Conservation (phyloP, 768 basidiomycete genomes). For the Erythrobasidium yunnanense region DNA sequence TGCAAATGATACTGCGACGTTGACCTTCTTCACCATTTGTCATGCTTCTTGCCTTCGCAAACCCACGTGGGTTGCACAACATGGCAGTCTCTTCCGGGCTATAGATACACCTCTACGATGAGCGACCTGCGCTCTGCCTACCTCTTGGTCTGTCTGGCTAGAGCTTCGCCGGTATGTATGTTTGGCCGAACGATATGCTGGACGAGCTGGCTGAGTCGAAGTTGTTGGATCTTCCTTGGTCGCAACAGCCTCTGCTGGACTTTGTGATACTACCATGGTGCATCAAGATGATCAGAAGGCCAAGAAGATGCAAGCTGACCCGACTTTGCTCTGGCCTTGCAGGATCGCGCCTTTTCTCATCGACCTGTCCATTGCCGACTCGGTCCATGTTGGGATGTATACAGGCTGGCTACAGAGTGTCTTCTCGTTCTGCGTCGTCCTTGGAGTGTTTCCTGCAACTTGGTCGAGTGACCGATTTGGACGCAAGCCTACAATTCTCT, state of each 20-base stretch:
- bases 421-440: not conserved
- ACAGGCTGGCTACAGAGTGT: not conserved
- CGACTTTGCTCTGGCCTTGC: not conserved
- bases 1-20: too few relatives aligned
- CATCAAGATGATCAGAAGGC: not conserved
- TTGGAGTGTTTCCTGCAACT: not conserved
- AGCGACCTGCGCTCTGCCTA: too few relatives aligned
- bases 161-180: too few relatives aligned
- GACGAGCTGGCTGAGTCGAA: too few relatives aligned
- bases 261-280: not conserved
- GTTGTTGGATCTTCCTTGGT: too few relatives aligned
- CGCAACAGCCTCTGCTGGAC: not conserved
- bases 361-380: not conserved
- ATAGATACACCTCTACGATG: too few relatives aligned
- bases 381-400: not conserved
- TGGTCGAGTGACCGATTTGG: not conserved
- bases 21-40: too few relatives aligned
- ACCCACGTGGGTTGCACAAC: too few relatives aligned
- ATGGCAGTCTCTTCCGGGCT: too few relatives aligned
- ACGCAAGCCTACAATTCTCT: not conserved
- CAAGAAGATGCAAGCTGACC: not conserved
- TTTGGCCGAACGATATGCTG: too few relatives aligned
- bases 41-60: too few relatives aligned
- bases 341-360: not conserved
- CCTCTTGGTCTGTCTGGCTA: too few relatives aligned